Base-by-base conservation (phyloP, 306 rosid species). In the Dryas drummondii region DNA sequence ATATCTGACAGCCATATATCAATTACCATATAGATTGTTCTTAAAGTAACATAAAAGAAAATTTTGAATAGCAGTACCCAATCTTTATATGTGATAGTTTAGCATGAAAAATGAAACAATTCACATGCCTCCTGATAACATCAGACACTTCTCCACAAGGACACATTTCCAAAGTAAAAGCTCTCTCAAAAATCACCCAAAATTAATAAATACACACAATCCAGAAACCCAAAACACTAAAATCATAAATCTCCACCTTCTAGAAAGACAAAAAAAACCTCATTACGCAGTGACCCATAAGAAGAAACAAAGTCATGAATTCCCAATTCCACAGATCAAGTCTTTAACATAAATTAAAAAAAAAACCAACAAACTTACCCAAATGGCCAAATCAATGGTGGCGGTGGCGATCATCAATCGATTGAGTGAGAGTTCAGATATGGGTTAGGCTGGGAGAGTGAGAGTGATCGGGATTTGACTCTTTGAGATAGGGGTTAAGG, bases 191-290 rank as follows among this genome's bases (percentile, higher is more conserved):
- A 32, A 73, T 7, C 9, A 14, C 5, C 57, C 74, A 51, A 62
- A 48, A 60, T 46, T 68, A 78, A 49, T 6, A 54, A n/a, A 12
- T 8, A 22, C 51, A 32, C 50, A 51, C n/a, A 81, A 83, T 42
- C 68, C 72, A 83, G 26, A 37, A 55, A 50, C 14, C 15, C 51
- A 63, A 70, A 60, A 65, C 0, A 7, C 42, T n/a, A 66, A 55
- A 61, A 65, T 41, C 70, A 16, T 37, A 72, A 70, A 80, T 81
- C 84, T 73, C 61, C 42, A 48, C 15, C 57, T 47, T 45, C 66
- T 19, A 56, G 49, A 53, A 61, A 15, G 17, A 10, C n/a, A 40
- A 50, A 8, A 22, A 22, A 22, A 70, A 57, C 59, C 10, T 9
- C 66, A 68, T 52, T 9, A 2, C 6, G 0, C 40, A 53, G 7